phyloP scores from a whole-genome alignment of 768 basidiomycete genomes.

The Gyrodon lividus region DNA sequence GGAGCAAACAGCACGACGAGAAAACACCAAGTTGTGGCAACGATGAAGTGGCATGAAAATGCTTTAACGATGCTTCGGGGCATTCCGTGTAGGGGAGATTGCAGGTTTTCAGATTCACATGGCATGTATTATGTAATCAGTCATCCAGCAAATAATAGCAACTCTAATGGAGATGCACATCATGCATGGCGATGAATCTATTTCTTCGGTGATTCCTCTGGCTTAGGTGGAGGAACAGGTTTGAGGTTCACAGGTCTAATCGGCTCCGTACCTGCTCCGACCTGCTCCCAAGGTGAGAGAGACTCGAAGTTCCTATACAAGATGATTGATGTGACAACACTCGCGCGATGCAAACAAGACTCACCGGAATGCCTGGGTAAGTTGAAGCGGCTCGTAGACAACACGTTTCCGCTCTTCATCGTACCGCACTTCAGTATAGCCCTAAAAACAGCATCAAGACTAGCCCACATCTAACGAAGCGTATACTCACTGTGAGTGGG shows the following conservation, averaged over 20 bases:
- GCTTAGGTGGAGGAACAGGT: slow-evolving; percentile 70
- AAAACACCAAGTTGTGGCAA: slow-evolving; percentile 3
- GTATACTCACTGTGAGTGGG: slow-evolving; percentile 78
- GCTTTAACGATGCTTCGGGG: not conserved
- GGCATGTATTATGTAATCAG: slow-evolving; percentile 15
- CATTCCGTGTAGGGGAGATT: slow-evolving; percentile 5
- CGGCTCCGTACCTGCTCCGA: slow-evolving; percentile 62
- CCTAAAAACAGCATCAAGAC: slow-evolving; percentile 45
- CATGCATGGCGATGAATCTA: slow-evolving; percentile 35
- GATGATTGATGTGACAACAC: slow-evolving; percentile 1
- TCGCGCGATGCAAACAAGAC: slow-evolving; percentile 13
- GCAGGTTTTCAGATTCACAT: slow-evolving; percentile 3
- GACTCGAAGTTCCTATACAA: slow-evolving; percentile 84
- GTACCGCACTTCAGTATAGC: slow-evolving; percentile 98
- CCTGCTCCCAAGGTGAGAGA: slow-evolving; percentile 92
- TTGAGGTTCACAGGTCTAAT: slow-evolving; percentile 71
- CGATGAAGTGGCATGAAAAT: slow-evolving; percentile 10
- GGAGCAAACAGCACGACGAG: slow-evolving; percentile 41
- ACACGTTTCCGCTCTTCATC: slow-evolving; percentile 97
- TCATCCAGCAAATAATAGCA: slow-evolving; percentile 4
- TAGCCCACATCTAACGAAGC: not conserved
- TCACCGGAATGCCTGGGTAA: slow-evolving; percentile 97
- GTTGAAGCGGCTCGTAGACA: slow-evolving; percentile 95
- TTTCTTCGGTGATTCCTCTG: slow-evolving; percentile 78
- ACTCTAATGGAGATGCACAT: not conserved